Evolutionary conservation across 2,329 filamentous ascomycete species (phyloP).

Genomic region (Macroventuria anomochaeta): DNA sequence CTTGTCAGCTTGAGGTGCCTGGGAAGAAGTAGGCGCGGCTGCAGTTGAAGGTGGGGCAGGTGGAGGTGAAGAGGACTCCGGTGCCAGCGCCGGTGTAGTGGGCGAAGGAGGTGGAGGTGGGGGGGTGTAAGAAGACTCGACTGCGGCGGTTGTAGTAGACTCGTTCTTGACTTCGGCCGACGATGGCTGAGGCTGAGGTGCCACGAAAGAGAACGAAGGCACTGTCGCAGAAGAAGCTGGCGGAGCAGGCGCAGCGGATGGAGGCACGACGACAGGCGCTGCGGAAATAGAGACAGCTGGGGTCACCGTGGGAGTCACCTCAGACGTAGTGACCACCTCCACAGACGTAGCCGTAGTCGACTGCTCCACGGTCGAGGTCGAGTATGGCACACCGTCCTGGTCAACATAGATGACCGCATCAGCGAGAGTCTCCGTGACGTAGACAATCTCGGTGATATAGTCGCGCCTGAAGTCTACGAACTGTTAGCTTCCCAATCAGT

Average conservation of each 20-base stretch:
- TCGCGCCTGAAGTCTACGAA: constrained; percentile 39
- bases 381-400: constrained; percentile 36
- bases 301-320: constrained; percentile 18
- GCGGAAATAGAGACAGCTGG: constrained; percentile 13
- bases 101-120: constrained; percentile 2
- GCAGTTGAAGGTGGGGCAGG: constrained; percentile 12
- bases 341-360: constrained; percentile 11
- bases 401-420: constrained; percentile 44
- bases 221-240: constrained; percentile 9
- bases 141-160: background rate
- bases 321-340: constrained; percentile 17
- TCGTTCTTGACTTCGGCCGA: constrained; percentile 8
- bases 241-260: constrained; percentile 14
- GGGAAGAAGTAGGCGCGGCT: constrained; percentile 4
- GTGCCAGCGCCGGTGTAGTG: background rate
- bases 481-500: constrained; percentile 15
- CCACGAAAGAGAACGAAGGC: constrained; percentile 16
- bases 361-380: constrained; percentile 29
- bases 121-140: background rate
- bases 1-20: background rate
- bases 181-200: constrained; percentile 17
- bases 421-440: constrained; percentile 39
- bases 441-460: constrained; percentile 41
- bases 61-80: constrained; percentile 1
- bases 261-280: constrained; percentile 6